phyloP scores from a whole-genome alignment of 306 rosid genomes.

The Urtica urens region DNA sequence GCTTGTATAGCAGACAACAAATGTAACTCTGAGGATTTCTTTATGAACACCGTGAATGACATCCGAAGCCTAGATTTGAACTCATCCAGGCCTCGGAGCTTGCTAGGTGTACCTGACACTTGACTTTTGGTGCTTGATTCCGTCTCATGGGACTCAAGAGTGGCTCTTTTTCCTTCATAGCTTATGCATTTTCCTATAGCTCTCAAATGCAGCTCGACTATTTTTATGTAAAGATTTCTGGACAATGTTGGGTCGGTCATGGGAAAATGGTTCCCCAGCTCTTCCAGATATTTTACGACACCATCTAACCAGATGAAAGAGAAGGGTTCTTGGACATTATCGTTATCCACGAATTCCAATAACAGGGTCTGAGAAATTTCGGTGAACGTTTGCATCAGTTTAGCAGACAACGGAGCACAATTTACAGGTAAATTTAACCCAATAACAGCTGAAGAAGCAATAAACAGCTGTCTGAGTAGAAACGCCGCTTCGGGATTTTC shows the following conservation, averaged over 20 bases:
- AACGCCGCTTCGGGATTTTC: slow-evolving; percentile 45
- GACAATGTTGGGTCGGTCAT: slow-evolving; percentile 47
- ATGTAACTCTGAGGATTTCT: slow-evolving; percentile 58
- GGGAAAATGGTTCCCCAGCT: slow-evolving; percentile 54
- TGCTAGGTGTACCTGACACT: slow-evolving; percentile 34
- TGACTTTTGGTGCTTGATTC: slow-evolving; percentile 54
- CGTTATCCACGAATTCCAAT: slow-evolving; percentile 45
- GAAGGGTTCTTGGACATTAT: slow-evolving; percentile 44
- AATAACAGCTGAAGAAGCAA: slow-evolving; percentile 57
- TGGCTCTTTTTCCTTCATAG: slow-evolving; percentile 71
- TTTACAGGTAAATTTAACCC: slow-evolving; percentile 45
- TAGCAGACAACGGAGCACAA: slow-evolving; percentile 30
- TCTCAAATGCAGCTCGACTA: slow-evolving; percentile 52
- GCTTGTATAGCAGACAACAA: slow-evolving; percentile 58
- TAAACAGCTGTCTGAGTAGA: slow-evolving; percentile 59
- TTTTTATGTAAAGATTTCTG: slow-evolving; percentile 35
- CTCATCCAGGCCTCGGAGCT: slow-evolving; percentile 43
- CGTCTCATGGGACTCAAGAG: slow-evolving; percentile 54
- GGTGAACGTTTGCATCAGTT: slow-evolving; percentile 32
- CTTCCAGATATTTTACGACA: slow-evolving; percentile 59
- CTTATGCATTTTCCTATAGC: slow-evolving; percentile 69
- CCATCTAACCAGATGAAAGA: slow-evolving; percentile 75
- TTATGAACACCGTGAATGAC: slow-evolving; percentile 55
- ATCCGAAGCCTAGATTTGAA: slow-evolving; percentile 54
- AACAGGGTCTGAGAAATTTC: slow-evolving; percentile 52